Conservation (phyloP, 768 basidiomycete species). For the Lentinula guzmanii region DNA sequence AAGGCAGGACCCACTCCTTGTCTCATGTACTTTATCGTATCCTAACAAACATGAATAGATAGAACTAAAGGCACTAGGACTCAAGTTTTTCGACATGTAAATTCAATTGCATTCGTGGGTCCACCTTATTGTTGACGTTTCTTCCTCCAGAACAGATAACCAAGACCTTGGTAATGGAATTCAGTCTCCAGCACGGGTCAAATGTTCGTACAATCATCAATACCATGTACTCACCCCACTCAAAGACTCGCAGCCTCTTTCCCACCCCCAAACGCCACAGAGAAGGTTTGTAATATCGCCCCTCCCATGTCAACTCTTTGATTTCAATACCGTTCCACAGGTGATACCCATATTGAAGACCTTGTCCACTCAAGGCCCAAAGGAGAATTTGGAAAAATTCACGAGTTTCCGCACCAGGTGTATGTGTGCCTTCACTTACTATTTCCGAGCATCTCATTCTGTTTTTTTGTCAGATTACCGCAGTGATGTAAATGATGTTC, state of each 20-base stretch:
- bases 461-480: conserved; percentile 50
- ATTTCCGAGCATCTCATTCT: conserved; percentile 10
- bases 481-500: conserved; percentile 51
- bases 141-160: conserved; percentile 61
- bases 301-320: neutral
- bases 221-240: conserved; percentile 11
- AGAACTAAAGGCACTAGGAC: conserved; percentile 65
- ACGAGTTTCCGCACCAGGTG: conserved; percentile 70
- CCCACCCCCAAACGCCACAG: conserved; percentile 55
- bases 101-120: conserved; percentile 12
- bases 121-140: conserved; percentile 9
- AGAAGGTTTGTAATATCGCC: conserved; percentile 25
- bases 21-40: neutral
- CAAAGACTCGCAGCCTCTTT: conserved; percentile 38
- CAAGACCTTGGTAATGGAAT: conserved; percentile 46
- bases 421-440: conserved; percentile 27
- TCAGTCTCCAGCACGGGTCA: conserved; percentile 25
- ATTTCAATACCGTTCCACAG: conserved; percentile 3
- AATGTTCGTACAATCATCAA: conserved; percentile 28
- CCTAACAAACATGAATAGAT: conserved; percentile 41
- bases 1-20: conserved; percentile 46
- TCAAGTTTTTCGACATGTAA: conserved; percentile 87
- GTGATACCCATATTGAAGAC: conserved; percentile 58
- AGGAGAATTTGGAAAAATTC: conserved; percentile 59
- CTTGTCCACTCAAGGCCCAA: conserved; percentile 60